Evolutionary conservation across 1,284 basidiomycete species (phyloP).

Genomic region (Rhodofomes roseus): DNA sequence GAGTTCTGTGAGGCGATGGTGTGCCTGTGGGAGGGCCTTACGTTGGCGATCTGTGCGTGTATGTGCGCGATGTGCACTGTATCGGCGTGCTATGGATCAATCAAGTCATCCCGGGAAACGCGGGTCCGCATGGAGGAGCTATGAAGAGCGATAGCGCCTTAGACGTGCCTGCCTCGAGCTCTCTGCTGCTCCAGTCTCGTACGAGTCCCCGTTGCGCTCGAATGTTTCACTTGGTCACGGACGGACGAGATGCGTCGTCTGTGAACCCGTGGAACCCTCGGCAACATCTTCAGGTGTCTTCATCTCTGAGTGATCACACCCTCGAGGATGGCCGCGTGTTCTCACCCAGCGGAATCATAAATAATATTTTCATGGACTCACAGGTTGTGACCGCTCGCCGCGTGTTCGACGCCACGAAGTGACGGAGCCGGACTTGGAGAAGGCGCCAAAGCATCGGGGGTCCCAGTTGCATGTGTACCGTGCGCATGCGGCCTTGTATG

Average conservation of each 20-base stretch:
- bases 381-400: background rate
- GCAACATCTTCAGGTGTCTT: background rate
- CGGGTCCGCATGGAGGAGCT: background rate
- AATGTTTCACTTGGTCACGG: background rate
- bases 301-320: background rate
- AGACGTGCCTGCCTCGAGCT: too few species aligned
- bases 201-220: too few species aligned
- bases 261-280: background rate
- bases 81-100: background rate
- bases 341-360: too few species aligned
- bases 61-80: background rate
- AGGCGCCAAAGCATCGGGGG: too few species aligned
- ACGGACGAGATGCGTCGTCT: background rate
- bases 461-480: too few species aligned
- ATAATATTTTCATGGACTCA: background rate
- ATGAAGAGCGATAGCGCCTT: too few species aligned
- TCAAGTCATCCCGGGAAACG: background rate
- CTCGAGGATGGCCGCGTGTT: background rate
- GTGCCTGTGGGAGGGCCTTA: background rate
- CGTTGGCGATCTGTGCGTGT: background rate
- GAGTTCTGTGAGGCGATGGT: background rate
- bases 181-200: too few species aligned
- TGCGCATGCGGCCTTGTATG: background rate
- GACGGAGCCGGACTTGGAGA: too few species aligned
- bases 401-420: background rate